Evolutionary conservation across 441 rosid genomes (phyloP), one percentile per base, ranked within the genome.

Genomic region (Flueggea neowawraea): DNA sequence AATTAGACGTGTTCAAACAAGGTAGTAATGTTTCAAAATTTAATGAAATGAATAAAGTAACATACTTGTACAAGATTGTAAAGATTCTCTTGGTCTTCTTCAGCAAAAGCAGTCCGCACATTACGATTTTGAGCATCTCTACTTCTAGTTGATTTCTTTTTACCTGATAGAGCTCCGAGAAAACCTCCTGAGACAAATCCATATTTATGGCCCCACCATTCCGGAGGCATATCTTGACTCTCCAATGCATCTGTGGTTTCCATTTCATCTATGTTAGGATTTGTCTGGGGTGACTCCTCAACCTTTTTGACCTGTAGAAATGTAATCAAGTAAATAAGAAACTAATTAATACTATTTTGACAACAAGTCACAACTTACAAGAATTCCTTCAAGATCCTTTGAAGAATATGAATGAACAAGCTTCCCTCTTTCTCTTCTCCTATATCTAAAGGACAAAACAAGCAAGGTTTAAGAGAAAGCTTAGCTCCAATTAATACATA

Each of bases 41-140:
- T 1, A 11, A 6, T 57, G 14, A 55, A 68, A 22, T 8, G 1
- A 28, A 28, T 28, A 7, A 12, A 54, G 41, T 39, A 41, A 33
- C 77, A 57, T 75, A 91, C 99, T 78, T 95, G 99, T 60, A 90
- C 97, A 70, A 92, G 82, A 55, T 95, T 90, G 80, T 95, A 95
- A 17, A 92, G 96, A 76, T 90, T 88, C 87, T 92, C 99, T 79
- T 95, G 99, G 78, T 92, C 99, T 61, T 92, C 86, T 82, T 95
- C 99, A 63, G 58, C 77, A 71, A 92, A 95, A 56, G 75, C 80
- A 63, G 73, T 81, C 72, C 98, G 88, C 78, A 75, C 71, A 12
- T 63, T 69, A 62, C 41, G 15, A 41, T 69, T 72, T 50, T 63
- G 65, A 72, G 75, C 58, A 55, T 72, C 73, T 61, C 73, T 75